These are phyloP conservation scores for Komagataella kurtzmanii DNA, from an alignment of 805 yeast species.

Conservation along the genomic window DNA sequence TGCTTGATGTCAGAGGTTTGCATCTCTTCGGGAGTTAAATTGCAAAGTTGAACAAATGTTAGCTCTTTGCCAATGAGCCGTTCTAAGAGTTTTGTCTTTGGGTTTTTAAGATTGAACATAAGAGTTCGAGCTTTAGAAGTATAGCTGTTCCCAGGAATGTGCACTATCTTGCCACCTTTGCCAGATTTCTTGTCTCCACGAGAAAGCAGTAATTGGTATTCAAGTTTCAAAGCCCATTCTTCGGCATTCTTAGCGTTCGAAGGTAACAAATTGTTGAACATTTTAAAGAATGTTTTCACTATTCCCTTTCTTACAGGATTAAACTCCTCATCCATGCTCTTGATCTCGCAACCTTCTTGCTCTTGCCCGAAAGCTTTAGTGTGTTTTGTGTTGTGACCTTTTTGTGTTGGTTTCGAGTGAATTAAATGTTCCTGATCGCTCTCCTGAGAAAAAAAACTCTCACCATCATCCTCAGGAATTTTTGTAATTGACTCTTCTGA, in stretches of 20 bases:
- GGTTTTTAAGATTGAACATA: slow-evolving; percentile 42
- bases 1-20: slow-evolving; percentile 61
- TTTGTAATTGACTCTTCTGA: not conserved
- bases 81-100: slow-evolving; percentile 43
- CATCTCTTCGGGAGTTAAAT: slow-evolving; percentile 61
- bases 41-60: slow-evolving; percentile 44
- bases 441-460: slow-evolving; percentile 8
- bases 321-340: not conserved
- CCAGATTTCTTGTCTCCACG: not conserved
- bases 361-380: slow-evolving; percentile 1
- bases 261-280: not conserved
- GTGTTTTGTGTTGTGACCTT: slow-evolving; percentile 9
- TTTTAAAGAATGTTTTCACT: not conserved
- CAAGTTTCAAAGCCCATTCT: not conserved
- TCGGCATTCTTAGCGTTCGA: not conserved
- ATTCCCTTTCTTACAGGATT: not conserved
- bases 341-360: not conserved
- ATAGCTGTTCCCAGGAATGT: slow-evolving; percentile 23
- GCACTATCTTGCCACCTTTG: not conserved
- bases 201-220: not conserved
- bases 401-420: slow-evolving; percentile 2
- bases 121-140: slow-evolving; percentile 57
- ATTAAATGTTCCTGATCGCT: slow-evolving; percentile 6
- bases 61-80: slow-evolving; percentile 43
- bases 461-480: slow-evolving; percentile 7